Evolutionary conservation across 768 basidiomycete genomes (phyloP), one percentile per base, ranked within the genome.

Genomic region (Lyophyllum atratum): DNA sequence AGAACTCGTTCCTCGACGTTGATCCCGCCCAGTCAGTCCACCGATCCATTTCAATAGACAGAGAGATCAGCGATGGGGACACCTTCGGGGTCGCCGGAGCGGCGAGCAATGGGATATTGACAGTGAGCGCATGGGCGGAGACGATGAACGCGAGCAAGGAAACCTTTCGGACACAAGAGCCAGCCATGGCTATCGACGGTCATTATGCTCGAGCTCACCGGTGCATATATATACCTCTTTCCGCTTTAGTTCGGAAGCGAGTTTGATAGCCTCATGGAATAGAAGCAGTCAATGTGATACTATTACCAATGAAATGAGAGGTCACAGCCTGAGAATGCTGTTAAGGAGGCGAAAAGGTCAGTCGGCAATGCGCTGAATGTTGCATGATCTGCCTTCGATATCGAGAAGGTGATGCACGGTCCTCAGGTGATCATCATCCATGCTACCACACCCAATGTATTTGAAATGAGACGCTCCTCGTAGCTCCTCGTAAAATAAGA

Each of bases 41-140:
- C 29, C 84, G 74, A 60, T 90, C 87, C 68, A 86, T 82, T 63
- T 89, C 89, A 52, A 89, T 80, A 28, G 87, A 89, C 60, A 89
- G 80, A 0, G 85, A 86, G 25, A 89, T 61, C 12, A 87, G 70
- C 11, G 80, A 80, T 7, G 56, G 54, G 28, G 57, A 54, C 45
- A 62, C 58, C 33, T 22, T 39, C 9, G 55, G 58, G 25, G 63
- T 44, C 22, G 52, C 24, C 31, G 63, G 58, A 26, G 49, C 40
- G 15, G 40, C 31, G 19, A 55, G 49, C 44, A 52, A 31, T 14
- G 58, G 58, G 25, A 61, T 48, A 2, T 43, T 19, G 33, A 64
- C 46, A 28, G 52, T 37, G 47, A 61, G 44, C 4, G 49, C 29
- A 37, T 50, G 9, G n/a, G 11, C n/a, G 47, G 26, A 31, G 26